phyloP scores from a whole-genome alignment of 768 basidiomycete genomes.

The Naganishia vaughanmartiniae region DNA sequence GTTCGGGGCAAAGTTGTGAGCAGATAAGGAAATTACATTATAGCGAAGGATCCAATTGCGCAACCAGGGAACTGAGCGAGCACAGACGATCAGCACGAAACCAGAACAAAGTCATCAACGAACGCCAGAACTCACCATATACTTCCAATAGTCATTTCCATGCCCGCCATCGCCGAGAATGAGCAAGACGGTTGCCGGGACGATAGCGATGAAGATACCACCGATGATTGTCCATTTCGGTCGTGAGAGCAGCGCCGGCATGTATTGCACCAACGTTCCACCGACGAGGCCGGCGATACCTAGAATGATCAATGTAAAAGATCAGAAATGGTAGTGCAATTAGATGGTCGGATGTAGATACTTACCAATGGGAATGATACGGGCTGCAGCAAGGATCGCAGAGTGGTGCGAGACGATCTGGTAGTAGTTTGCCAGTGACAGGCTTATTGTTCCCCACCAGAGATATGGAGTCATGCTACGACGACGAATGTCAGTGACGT shows the following conservation, averaged over 20 bases:
- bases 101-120: no score
- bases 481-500: slow-evolving; percentile 26
- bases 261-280: slow-evolving; percentile 18
- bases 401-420: slow-evolving; percentile 21
- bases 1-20: no score
- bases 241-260: slow-evolving; percentile 16
- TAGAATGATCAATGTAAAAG: not conserved
- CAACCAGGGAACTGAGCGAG: slow-evolving; percentile 39
- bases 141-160: slow-evolving; percentile 47
- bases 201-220: slow-evolving; percentile 11
- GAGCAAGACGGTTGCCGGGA: slow-evolving; percentile 35
- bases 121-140: not conserved
- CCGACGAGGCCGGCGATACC: slow-evolving; percentile 29
- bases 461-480: slow-evolving; percentile 38
- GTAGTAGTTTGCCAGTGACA: slow-evolving; percentile 22
- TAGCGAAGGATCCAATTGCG: slow-evolving; percentile 34
- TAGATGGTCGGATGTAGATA: not conserved
- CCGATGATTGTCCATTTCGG: slow-evolving; percentile 28
- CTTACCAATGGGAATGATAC: slow-evolving; percentile 27
- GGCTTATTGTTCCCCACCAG: slow-evolving; percentile 42
- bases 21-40: not conserved
- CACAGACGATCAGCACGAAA: no score
- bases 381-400: slow-evolving; percentile 26
- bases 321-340: not conserved
- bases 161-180: slow-evolving; percentile 44